Percentiles rank a stretch among this genome's conserved stretches.
These are phyloP conservation scores for Pseudopithomyces maydicus DNA, from an alignment of 2,329 filamentous ascomycete genomes.

Conservation along the genomic window DNA sequence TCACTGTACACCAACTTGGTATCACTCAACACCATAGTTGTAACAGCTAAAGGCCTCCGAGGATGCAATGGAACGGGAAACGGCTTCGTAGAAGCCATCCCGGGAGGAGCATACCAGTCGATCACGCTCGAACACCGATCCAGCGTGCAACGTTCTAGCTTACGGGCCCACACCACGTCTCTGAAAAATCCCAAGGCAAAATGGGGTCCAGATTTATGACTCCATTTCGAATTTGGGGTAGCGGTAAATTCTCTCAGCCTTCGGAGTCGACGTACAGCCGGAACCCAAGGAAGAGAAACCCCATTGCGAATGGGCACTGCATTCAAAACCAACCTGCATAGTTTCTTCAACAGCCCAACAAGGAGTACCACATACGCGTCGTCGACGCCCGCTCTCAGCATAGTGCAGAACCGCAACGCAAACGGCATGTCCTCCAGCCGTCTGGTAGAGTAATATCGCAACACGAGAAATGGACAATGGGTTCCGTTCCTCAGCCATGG, in stretches of 20 bases:
- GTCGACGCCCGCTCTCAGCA: conserved; percentile 9
- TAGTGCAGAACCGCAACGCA: conserved; percentile 5
- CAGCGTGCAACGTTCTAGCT: too few species aligned
- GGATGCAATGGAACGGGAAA: too few species aligned
- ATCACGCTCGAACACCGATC: too few species aligned
- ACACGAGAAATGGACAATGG: neutral
- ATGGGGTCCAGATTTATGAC: too few species aligned
- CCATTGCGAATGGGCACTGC: neutral
- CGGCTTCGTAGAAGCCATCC: too few species aligned
- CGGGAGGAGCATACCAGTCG: too few species aligned
- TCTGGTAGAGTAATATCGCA: neutral
- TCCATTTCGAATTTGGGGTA: neutral
- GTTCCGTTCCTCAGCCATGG: neutral
- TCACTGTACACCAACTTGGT: too few species aligned
- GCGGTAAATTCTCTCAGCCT: neutral
- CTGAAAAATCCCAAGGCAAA: too few species aligned
- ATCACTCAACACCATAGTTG: too few species aligned
- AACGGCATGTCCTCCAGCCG: neutral
- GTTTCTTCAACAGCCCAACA: conserved; percentile 2
- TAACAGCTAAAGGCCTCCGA: too few species aligned
- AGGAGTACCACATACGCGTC: conserved; percentile 9
- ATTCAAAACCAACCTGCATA: neutral
- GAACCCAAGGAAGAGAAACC: neutral
- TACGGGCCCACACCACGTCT: too few species aligned
- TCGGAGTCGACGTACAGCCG: neutral